Base-by-base conservation (phyloP, 441 rosid species). In the California macrophylla region DNA sequence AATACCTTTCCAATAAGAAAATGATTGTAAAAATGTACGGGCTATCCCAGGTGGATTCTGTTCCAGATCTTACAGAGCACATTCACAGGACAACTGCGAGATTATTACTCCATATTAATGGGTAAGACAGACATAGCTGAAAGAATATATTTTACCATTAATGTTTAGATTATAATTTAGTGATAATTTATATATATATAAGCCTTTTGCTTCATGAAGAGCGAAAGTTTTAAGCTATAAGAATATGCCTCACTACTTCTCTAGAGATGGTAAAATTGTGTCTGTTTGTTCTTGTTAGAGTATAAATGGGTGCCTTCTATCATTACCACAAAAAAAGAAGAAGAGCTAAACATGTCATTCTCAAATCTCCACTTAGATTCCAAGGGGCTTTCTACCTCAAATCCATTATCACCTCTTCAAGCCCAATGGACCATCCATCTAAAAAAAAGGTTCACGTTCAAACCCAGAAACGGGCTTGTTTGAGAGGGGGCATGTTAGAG, bases 81-180 rank as follows among this genome's bases (percentile, higher is more conserved):
- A 85, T 95, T 78, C 95, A 95, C 73, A 82, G 87, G 84, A 85
- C 95, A 71, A 92, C 97, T 74, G 96, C 97, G 30, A 92, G 93
- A 77, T 79, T 81, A 66, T 84, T 95, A 72, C 93, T 95, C 70
- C 98, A 92, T 74, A 89, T 95, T 68, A 82, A 89, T 54, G 98
- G 99, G 99, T 95, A 85, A 84, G 88, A 60, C 30, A 50, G 42
- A 70, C 52, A 21, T 7, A 7, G 20, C 18, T 61, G 20, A 61
- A 56, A 21, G 65, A 28, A 61, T 26, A 26, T 61, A 25, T 25
- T 61, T 61, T 61, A n/a, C 36, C 20, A 61, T 61, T 61, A 4
- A 28, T 61, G 20, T 61, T 61, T 36, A 61, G 30, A 61, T 61
- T 26, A 28, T 61, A 61, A 61, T 61, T 3, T 25, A 61, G 6